phyloP scores from a whole-genome alignment of 495 filamentous ascomycete species.

The Parathielavia appendiculata region DNA sequence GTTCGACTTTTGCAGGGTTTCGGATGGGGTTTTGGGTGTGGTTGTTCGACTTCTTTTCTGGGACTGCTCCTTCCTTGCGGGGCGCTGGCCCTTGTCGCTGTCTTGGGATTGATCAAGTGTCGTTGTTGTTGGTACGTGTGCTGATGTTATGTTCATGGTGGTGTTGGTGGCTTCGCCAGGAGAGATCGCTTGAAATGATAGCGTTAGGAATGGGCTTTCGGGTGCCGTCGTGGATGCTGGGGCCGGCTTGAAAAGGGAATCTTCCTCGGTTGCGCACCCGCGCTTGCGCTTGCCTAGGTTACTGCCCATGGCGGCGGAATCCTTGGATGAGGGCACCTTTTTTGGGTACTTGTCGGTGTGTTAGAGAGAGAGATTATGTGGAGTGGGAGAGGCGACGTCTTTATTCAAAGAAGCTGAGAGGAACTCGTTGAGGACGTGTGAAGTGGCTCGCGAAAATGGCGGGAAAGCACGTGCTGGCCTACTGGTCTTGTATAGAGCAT shows the following conservation, averaged over 20 bases:
- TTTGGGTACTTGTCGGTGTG: not conserved
- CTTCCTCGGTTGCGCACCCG: not conserved
- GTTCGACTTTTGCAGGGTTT: slow-evolving; percentile 4
- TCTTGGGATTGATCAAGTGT: not conserved
- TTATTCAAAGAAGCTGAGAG: not conserved
- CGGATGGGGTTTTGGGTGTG: not conserved
- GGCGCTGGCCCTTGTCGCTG: not conserved
- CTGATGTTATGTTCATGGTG: too few relatives aligned
- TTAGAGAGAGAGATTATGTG: not conserved
- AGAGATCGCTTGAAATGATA: not conserved
- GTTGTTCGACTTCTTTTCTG: not conserved
- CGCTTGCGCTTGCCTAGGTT: slow-evolving; percentile 17
- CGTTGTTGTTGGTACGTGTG: too few relatives aligned
- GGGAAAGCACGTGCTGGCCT: slow-evolving; percentile 36
- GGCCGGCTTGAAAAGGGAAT: not conserved
- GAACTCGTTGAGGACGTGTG: slow-evolving; percentile 5
- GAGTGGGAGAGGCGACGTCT: not conserved
- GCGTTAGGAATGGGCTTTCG: not conserved
- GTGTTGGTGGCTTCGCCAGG: not conserved
- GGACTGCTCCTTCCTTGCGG: not conserved
- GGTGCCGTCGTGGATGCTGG: not conserved
- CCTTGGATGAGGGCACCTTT: not conserved
- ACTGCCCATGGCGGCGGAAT: not conserved
- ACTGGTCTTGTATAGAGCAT: too few relatives aligned
- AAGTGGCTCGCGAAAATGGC: slow-evolving; percentile 34